Base-by-base conservation (phyloP, 352 stramenopile species). In the Thalassiosira pacifica region DNA sequence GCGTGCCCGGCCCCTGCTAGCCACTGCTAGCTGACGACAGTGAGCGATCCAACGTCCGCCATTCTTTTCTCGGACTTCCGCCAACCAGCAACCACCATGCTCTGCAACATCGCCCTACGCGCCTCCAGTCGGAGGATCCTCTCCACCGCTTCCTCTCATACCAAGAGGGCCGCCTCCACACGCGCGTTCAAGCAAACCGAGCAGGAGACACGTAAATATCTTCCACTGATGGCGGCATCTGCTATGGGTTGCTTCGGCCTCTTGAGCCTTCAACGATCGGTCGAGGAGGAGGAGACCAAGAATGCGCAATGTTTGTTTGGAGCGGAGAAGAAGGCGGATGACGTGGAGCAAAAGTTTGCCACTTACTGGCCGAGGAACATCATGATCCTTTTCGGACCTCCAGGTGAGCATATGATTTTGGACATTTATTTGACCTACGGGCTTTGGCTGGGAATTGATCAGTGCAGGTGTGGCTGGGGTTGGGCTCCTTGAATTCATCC, bases 291-390 rank as follows among this genome's bases (percentile, higher is more conserved):
- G 22, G 48, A 82, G 27, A 75, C 75, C n/a, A 13, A 37, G 9
- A 81, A 32, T 18, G 53, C 83, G n/a, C 74, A 89, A 57, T 89
- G 83, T 40, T 55, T 75, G 19, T 66, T 69, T 37, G 31, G 22
- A 2, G 55, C 45, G 37, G 72, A 84, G 27, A 78, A 45, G 37
- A 63, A 26, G 61, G 83, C 88, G 26, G 73, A 92, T 67, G 78
- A 75, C 45, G 77, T 88, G 1, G 89, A 95, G 76, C 77, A 93
- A 27, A 94, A 95, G 78, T 96, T 96, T 86, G 88, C 85, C 31
- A 90, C 79, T 9, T 96, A 94, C 85, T 96, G 92, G 92, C 92
- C 92, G 27, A 83, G 92, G 55, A 96, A 96, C 65, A 95, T 96
- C 76, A 89, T 95, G 81, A 94, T 95, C 59, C 79, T 95, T 1